phyloP scores from a whole-genome alignment of 106 monocot genomes.

The Dendrobium huoshanense region DNA sequence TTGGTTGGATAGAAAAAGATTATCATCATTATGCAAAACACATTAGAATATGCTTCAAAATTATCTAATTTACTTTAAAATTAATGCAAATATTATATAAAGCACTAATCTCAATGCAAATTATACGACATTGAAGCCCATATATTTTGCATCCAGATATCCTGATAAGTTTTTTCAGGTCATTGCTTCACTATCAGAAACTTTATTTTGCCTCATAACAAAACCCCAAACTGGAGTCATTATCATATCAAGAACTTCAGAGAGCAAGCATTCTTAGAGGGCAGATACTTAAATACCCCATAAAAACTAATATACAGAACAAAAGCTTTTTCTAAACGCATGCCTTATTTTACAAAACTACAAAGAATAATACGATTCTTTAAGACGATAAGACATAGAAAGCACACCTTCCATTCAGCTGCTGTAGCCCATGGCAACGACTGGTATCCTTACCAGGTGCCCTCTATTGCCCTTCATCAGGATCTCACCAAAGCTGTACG shows the following conservation, averaged over 20 bases:
- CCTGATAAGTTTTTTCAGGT: no score
- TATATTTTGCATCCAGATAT: no score
- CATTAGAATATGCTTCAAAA: no score
- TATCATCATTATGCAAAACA: no score
- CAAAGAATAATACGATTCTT: slow-evolving; percentile 35
- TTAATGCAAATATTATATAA: no score
- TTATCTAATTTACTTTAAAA: no score
- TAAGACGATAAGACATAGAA: neutral
- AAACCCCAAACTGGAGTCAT: neutral
- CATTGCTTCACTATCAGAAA: neutral
- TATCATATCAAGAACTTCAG: neutral
- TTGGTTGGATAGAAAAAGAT: no score
- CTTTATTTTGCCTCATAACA: neutral
- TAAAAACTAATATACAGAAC: neutral
- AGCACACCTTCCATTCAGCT: slow-evolving; percentile 14
- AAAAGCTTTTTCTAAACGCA: slow-evolving; percentile 4
- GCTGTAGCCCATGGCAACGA: slow-evolving; percentile 70
- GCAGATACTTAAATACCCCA: neutral
- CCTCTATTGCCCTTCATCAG: slow-evolving; percentile 78
- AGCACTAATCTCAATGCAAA: no score
- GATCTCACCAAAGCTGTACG: slow-evolving; percentile 88
- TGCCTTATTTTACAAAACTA: slow-evolving; percentile 16
- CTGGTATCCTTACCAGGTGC: slow-evolving; percentile 78
- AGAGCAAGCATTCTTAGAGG: neutral
- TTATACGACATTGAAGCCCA: no score